Percentiles rank a stretch among this genome's conserved stretches.
Evolutionary conservation across 1,139 yeast species (phyloP).

Genomic region (Candida sp.): DNA sequence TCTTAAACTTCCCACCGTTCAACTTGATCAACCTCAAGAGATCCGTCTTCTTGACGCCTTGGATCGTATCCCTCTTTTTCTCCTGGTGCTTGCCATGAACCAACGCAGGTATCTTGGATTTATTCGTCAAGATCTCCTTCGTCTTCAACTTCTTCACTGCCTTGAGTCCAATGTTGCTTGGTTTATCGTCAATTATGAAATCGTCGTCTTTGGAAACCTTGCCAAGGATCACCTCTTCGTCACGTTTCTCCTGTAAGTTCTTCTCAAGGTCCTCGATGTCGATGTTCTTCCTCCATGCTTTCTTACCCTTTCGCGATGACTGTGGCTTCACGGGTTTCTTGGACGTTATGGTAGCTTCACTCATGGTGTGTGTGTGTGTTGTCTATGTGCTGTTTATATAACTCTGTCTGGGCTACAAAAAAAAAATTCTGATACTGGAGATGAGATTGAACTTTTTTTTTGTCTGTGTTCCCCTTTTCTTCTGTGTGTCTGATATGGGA

Average conservation of each 20-base stretch:
- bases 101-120: conserved; percentile 81
- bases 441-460: conserved; percentile 4
- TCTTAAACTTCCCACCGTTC: conserved; percentile 81
- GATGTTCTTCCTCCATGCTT: conserved; percentile 95
- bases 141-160: conserved; percentile 62
- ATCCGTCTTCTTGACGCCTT: conserved; percentile 73
- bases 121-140: conserved; percentile 72
- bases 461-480: background rate
- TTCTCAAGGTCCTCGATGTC: conserved; percentile 80
- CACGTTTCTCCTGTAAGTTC: conserved; percentile 71
- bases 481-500: background rate
- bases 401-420: background rate
- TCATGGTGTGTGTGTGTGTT: conserved; percentile 4
- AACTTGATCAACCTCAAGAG: conserved; percentile 72
- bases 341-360: conserved; percentile 5
- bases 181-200: conserved; percentile 72
- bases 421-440: conserved; percentile 5
- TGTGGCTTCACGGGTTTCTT: conserved; percentile 35
- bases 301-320: conserved; percentile 89
- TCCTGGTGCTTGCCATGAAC: conserved; percentile 40
- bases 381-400: background rate
- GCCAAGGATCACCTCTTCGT: conserved; percentile 71
- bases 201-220: conserved; percentile 47
- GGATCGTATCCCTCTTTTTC: conserved; percentile 42
- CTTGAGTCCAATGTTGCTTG: conserved; percentile 12